Evolutionary conservation across 441 rosid genomes (phyloP).

Genomic region (Corymbia citriodora): DNA sequence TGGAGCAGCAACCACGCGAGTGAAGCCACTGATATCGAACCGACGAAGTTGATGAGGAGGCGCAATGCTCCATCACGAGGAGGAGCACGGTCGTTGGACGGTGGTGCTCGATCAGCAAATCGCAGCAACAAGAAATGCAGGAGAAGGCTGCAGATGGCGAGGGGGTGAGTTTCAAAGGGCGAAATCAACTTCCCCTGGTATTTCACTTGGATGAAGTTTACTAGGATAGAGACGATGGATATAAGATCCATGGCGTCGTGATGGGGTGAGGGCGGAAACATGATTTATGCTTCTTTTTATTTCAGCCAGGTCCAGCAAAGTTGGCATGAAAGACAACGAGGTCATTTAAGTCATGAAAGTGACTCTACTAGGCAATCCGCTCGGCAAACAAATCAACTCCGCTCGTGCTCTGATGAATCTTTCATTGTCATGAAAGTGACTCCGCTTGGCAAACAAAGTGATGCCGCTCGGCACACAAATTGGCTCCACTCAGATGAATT

Average conservation of each 20-base stretch:
- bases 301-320: too few relatives aligned
- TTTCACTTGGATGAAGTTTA: background rate
- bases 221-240: background rate
- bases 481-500: too few relatives aligned
- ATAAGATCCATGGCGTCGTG: background rate
- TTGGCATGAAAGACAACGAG: background rate
- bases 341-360: too few relatives aligned
- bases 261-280: fast-evolving
- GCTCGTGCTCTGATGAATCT: too few relatives aligned
- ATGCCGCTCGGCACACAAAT: too few relatives aligned
- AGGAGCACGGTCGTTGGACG: background rate
- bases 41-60: background rate
- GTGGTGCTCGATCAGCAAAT: background rate
- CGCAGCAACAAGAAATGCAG: background rate
- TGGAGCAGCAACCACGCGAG: background rate
- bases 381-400: too few relatives aligned
- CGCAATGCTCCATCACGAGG: background rate
- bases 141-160: background rate
- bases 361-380: too few relatives aligned
- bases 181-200: background rate
- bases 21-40: background rate
- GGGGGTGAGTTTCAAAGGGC: background rate
- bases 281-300: background rate
- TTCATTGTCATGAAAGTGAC: too few relatives aligned
- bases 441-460: too few relatives aligned